Percentiles rank a stretch among this genome's conserved stretches.
phyloP scores from a whole-genome alignment of 441 rosid species.

The Metrosideros polymorpha region DNA sequence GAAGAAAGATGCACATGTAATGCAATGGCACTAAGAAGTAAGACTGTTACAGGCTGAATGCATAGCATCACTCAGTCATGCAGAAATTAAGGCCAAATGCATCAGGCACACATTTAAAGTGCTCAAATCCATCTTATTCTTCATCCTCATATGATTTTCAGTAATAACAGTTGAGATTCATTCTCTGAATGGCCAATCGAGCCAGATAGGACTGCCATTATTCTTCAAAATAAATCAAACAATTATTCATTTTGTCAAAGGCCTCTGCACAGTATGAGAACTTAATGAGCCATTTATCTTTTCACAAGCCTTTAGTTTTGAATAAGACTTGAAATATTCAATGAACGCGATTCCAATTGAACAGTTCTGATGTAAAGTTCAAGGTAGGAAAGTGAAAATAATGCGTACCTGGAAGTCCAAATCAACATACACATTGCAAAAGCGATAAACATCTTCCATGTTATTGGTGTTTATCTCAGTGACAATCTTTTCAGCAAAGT shows the following conservation, averaged over 20 bases:
- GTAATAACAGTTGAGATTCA: not conserved
- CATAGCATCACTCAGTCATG: not conserved
- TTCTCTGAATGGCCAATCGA: not conserved
- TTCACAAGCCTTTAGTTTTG: not conserved
- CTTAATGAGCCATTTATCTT: not conserved
- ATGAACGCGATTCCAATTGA: not conserved
- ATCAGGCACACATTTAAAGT: not conserved
- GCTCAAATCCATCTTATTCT: not conserved
- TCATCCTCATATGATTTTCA: not conserved
- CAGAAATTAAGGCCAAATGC: not conserved
- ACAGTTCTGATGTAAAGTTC: not conserved
- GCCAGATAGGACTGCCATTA: not conserved
- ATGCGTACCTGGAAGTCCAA: slow-evolving; percentile 66
- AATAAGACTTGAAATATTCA: not conserved
- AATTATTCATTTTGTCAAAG: not conserved
- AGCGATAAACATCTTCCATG: slow-evolving; percentile 69
- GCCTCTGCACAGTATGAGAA: not conserved
- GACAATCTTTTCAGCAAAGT: slow-evolving; percentile 57
- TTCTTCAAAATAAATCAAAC: not conserved
- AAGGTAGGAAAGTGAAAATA: not conserved
- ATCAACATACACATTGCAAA: slow-evolving; percentile 76
- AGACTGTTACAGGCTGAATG: not conserved
- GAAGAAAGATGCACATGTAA: not conserved
- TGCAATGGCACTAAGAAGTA: not conserved
- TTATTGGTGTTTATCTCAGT: slow-evolving; percentile 63